These are phyloP conservation scores for Nemania diffusa DNA, from an alignment of 2,329 filamentous ascomycete species.

Conservation along the genomic window DNA sequence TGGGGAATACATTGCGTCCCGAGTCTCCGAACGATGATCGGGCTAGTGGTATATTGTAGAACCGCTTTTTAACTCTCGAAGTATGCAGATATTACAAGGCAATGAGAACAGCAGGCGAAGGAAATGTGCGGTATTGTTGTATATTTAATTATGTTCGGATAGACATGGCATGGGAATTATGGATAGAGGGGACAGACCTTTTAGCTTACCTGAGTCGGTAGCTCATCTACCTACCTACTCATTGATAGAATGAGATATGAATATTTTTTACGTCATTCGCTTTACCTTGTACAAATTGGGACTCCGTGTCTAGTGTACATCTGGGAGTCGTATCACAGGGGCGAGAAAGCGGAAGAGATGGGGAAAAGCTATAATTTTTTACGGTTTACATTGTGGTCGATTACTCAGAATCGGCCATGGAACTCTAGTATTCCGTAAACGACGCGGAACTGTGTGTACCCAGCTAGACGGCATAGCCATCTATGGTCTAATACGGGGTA, in stretches of 20 bases:
- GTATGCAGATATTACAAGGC: background rate
- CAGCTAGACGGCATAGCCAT: background rate
- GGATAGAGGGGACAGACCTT: background rate
- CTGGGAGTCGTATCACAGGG: background rate
- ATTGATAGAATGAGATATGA: constrained; percentile 5
- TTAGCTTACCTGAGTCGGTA: background rate
- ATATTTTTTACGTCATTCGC: background rate
- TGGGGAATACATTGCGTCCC: constrained; percentile 18
- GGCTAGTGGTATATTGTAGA: constrained; percentile 43
- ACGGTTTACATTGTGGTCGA: too few relatives aligned
- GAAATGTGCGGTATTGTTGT: constrained; percentile 6
- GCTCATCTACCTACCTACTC: background rate
- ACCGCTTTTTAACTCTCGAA: background rate
- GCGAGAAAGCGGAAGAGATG: background rate
- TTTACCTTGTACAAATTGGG: background rate
- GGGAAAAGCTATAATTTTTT: too few relatives aligned
- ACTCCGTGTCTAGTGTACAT: background rate
- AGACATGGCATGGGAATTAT: constrained; percentile 5
- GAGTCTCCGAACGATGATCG: constrained; percentile 39
- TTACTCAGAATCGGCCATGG: background rate
- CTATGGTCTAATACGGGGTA: background rate
- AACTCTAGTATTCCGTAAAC: background rate
- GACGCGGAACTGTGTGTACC: background rate
- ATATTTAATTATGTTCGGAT: constrained; percentile 11
- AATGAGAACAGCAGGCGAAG: background rate